These are phyloP conservation scores for Hibiscus syriacus DNA, from an alignment of 345 rosid genomes.

Conservation along the genomic window DNA sequence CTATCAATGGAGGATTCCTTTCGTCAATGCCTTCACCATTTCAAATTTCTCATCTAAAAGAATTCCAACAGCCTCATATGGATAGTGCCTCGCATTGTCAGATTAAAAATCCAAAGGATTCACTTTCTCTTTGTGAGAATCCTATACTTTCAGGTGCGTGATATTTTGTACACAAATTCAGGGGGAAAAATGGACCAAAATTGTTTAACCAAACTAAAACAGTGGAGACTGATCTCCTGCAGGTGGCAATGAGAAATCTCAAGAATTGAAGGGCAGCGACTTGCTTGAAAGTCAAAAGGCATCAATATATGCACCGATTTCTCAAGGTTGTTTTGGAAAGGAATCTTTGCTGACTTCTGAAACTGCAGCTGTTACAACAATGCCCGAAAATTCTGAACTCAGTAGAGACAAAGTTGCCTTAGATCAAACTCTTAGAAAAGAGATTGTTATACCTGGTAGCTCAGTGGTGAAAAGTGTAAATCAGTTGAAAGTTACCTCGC, in stretches of 20 bases:
- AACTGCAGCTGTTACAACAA: constrained; percentile 18
- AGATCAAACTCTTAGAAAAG: constrained; percentile 29
- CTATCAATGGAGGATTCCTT: constrained; percentile 63
- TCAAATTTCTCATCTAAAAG: constrained; percentile 49
- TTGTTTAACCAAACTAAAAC: not conserved
- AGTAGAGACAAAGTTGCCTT: constrained; percentile 15
- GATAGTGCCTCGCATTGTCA: constrained; percentile 30
- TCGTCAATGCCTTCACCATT: constrained; percentile 64
- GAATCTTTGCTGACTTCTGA: constrained; percentile 28
- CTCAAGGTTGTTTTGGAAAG: constrained; percentile 23
- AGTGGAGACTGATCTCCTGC: constrained; percentile 3
- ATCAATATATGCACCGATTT: constrained; percentile 19
- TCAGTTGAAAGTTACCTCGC: constrained; percentile 26
- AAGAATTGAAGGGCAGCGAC: constrained; percentile 16
- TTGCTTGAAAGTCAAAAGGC: constrained; percentile 17
- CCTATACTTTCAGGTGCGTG: constrained; percentile 37
- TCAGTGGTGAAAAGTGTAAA: constrained; percentile 22
- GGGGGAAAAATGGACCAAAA: not conserved
- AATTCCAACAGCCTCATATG: constrained; percentile 35
- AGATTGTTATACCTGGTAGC: constrained; percentile 27
- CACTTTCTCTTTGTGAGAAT: constrained; percentile 27
- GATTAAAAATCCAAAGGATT: constrained; percentile 21
- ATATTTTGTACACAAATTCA: constrained; percentile 1
- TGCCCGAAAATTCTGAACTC: constrained; percentile 15
- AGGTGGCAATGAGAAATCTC: constrained; percentile 16